Conservation (phyloP, 768 basidiomycete species). For the Tulasnella sp. region DNA sequence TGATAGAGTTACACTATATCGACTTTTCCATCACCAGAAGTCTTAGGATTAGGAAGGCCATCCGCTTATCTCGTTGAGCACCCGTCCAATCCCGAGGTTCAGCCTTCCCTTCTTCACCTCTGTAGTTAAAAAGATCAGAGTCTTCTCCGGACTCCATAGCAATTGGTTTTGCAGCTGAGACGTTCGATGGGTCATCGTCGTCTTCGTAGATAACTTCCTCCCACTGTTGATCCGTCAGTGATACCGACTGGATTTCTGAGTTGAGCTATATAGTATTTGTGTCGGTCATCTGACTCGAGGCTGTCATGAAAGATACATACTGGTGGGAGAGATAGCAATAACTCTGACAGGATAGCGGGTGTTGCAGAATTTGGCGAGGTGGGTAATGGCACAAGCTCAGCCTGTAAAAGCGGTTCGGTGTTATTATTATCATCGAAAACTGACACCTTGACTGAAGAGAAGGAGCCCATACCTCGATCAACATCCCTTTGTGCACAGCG, state of each 20-base stretch:
- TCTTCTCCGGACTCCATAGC: not conserved
- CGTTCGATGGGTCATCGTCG: not conserved
- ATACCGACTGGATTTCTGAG: slow-evolving; percentile 6
- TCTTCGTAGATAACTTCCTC: not conserved
- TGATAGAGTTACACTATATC: too few species aligned
- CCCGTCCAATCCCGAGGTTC: slow-evolving; percentile 5
- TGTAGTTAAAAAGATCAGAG: slow-evolving; percentile 6
- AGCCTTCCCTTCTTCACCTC: slow-evolving; percentile 2
- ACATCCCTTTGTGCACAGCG: not conserved
- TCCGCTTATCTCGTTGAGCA: slow-evolving; percentile 11
- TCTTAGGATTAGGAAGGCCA: slow-evolving; percentile 6
- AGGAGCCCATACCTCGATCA: slow-evolving; percentile 10
- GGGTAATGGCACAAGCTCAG: slow-evolving; percentile 8
- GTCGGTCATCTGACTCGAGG: too few species aligned
- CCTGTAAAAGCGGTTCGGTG: not conserved
- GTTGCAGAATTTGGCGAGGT: not conserved
- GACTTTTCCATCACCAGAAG: slow-evolving; percentile 7
- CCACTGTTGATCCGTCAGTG: slow-evolving; percentile 11
- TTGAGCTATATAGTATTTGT: slow-evolving; percentile 9
- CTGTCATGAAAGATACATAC: not conserved
- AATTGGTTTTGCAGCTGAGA: too few species aligned
- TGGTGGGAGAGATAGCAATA: not conserved
- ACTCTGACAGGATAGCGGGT: not conserved
- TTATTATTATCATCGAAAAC: not conserved
- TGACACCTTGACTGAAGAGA: not conserved